Evolutionary conservation across 2,329 filamentous ascomycete species (phyloP).

Genomic region (Diplodia sapinea): DNA sequence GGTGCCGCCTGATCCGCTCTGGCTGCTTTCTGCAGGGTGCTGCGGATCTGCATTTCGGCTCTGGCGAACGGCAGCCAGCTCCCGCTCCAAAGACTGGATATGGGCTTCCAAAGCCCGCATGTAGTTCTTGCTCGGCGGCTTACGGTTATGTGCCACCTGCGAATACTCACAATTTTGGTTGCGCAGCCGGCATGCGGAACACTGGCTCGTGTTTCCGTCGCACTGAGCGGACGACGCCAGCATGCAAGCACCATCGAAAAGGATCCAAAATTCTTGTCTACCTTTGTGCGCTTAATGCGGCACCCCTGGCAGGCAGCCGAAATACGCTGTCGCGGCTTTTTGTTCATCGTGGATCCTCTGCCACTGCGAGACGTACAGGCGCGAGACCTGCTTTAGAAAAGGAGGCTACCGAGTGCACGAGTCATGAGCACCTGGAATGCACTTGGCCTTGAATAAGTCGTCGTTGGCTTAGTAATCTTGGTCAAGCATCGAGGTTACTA

Average conservation of each 20-base stretch:
- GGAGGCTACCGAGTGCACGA: too few species aligned
- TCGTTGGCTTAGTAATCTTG: too few species aligned
- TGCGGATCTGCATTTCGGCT: background rate
- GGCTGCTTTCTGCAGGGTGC: background rate
- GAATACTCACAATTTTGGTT: constrained; percentile 6
- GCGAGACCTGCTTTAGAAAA: too few species aligned
- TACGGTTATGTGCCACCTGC: background rate
- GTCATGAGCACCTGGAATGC: too few species aligned
- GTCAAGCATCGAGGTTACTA: too few species aligned
- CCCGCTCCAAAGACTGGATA: background rate
- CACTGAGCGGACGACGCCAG: constrained; percentile 3
- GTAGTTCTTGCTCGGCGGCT: constrained; percentile 16
- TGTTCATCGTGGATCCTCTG: background rate
- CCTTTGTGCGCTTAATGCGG: constrained; percentile 4
- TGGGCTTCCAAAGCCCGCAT: background rate
- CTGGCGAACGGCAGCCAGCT: background rate
- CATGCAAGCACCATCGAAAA: background rate
- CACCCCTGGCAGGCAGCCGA: constrained; percentile 8
- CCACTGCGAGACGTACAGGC: background rate
- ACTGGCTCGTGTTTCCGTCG: constrained; percentile 1
- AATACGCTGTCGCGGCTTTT: background rate
- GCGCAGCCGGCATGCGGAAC: background rate
- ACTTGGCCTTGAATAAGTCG: too few species aligned
- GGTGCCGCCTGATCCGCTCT: background rate
- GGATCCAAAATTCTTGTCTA: background rate